Base-by-base conservation (phyloP, 441 rosid species). In the Gossypium trilobum region DNA sequence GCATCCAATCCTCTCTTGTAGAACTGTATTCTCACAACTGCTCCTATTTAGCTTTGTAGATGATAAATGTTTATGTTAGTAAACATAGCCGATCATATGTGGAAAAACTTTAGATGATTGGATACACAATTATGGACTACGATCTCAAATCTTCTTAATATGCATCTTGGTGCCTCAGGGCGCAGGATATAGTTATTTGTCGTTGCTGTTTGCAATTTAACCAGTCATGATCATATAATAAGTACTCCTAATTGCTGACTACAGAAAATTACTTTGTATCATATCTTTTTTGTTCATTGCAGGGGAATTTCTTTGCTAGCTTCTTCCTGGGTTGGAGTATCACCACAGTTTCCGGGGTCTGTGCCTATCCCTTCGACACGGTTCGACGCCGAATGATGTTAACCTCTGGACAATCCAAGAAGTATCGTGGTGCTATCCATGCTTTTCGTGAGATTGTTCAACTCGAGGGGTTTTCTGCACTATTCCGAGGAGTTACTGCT, bases 331-430 rank as follows among this genome's bases (percentile, higher is more conserved):
- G 97, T 75, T 92, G 99, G 99, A 86, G 97, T 76, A 85, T 92
- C 73, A 92, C 96, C 70, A 86, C 92, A 1, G 74, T 91, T 74
- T 92, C 97, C 0, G 95, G 97, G 17, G 78, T 89, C 55, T 92
- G 93, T 69, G 97, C 97, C 13, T 95, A 95, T 58, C 97, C 99
- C 51, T 91, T 95, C 33, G 97, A 95, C 76, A 92, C 97, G 0
- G 11, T 95, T 68, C 83, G 97, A 48, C 82, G 97, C 78, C 89
- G 96, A 82, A 92, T 95, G 97, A 92, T 92, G 97, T 88, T 92
- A 74, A 95, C 97, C 22, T 92, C 97, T 22, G 97, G 97, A 69
- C 88, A 89, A 25, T 83, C 91, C 9, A 56, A 73, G 5, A 95
- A 91, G 84, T 92, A 92, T 78, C 83, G 75, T 14, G 84, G 78